Base-by-base conservation (phyloP, 1,284 basidiomycete species). In the Ganoderma meredithae region DNA sequence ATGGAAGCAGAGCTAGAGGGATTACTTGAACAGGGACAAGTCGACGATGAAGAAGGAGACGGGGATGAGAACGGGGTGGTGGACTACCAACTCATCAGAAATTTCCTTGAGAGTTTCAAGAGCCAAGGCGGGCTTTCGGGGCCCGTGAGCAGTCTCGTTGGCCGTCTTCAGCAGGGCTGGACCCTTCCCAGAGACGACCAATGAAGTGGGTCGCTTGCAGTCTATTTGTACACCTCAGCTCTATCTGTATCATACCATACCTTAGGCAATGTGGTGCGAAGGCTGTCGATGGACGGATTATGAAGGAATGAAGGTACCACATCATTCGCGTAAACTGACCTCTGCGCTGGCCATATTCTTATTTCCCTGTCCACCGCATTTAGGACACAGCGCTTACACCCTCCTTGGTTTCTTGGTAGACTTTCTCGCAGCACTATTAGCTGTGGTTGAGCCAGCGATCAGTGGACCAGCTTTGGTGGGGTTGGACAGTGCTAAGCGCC, bases 71-170 rank as follows among this genome's bases (percentile, higher is more conserved):
- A 86, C 60, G 82, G 81, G 44, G 78, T 82, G 47, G 83, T 88
- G 74, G 94, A 98, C 78, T 97, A 96, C 79, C 90, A 90, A 73
- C 81, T 98, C 75, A 97, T 99, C 83, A 96, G 94, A 80, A 96
- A 97, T 79, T 95, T 99, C 80, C 81, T 99, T 77, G 94, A 97
- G 82, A 97, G 95, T 78, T 97, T 95, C 84, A 95, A 94, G 78
- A 91, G 90, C 69, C 97, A 98, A 77, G 92, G 80, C 12, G 96
- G 96, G 8, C 80, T 93, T 64, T 88, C 94, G 44, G 97, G 97
- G 0, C 97, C 95, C 17, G 96, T 97, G 8, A 87, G 96, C 63
- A 96, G 91, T 76, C 82, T 99, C 65, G 91, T 91, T 47, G 94
- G 95, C 58, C 84, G 95, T 71, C 78, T 98, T 72, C 89, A 95